Evolutionary conservation across 2,329 filamentous ascomycete genomes (phyloP).

Genomic region (Xylaria sp.): DNA sequence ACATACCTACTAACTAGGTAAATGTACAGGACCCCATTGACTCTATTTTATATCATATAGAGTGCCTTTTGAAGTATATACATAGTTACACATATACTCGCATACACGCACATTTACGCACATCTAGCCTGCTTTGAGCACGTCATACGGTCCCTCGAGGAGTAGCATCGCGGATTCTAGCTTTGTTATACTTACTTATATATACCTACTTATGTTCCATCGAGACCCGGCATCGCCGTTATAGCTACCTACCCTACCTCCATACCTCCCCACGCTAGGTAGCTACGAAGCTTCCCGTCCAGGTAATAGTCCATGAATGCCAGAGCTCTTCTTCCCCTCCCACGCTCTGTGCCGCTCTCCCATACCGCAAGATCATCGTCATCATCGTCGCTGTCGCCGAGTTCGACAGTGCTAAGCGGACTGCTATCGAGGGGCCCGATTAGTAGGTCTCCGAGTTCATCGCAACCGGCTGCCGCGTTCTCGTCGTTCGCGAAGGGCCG

Average conservation of each 20-base stretch:
- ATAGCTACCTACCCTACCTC: neutral
- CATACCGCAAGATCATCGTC: conserved; percentile 10
- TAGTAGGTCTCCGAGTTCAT: too few relatives aligned
- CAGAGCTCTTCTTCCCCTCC: conserved; percentile 2
- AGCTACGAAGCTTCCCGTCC: neutral
- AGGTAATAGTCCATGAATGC: conserved; percentile 28
- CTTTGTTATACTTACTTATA: neutral
- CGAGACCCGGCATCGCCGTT: neutral
- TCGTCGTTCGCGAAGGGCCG: neutral
- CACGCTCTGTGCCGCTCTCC: neutral
- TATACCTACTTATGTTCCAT: neutral
- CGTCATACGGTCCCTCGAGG: too few relatives aligned
- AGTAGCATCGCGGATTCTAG: neutral
- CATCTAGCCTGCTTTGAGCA: too few relatives aligned
- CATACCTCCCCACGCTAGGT: neutral
- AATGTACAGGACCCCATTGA: too few relatives aligned
- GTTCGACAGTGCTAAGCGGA: too few relatives aligned
- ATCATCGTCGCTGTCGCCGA: neutral
- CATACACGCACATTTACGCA: too few relatives aligned
- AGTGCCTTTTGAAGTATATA: too few relatives aligned
- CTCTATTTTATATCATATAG: too few relatives aligned
- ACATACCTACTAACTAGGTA: too few relatives aligned
- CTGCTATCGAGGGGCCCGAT: too few relatives aligned
- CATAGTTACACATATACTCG: too few relatives aligned
- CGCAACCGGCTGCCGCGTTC: too few relatives aligned